Conservation (phyloP, 1,284 basidiomycete species). For the Cryptococcus floricola region DNA sequence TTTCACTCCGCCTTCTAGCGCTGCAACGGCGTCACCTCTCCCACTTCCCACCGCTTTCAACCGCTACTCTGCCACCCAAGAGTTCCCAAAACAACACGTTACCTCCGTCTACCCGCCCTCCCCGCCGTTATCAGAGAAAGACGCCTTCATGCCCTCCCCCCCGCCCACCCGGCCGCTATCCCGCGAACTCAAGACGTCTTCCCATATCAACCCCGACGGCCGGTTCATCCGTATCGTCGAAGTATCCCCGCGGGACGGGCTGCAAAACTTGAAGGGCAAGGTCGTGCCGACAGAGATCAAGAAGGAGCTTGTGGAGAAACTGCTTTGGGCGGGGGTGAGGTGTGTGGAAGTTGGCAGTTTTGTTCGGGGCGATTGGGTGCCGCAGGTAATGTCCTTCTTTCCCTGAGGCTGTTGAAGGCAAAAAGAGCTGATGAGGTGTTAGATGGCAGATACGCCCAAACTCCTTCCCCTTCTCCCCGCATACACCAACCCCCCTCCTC, state of each 20-base stretch:
- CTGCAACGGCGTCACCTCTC: too few species aligned
- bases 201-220: constrained; percentile 1
- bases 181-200: constrained; percentile 6
- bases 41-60: too few species aligned
- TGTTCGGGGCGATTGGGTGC: constrained; percentile 89
- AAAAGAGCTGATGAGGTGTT: not conserved
- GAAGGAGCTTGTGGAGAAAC: constrained; percentile 72
- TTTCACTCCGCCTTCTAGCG: too few species aligned
- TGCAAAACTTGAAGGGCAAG: constrained; percentile 79
- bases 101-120: too few species aligned
- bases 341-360: constrained; percentile 87
- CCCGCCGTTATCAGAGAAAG: too few species aligned
- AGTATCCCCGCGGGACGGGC: constrained; percentile 85
- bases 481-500: constrained; percentile 3
- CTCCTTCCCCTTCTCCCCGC: constrained; percentile 29
- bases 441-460: constrained; percentile 83
- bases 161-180: constrained; percentile 1
- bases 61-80: too few species aligned
- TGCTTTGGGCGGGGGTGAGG: constrained; percentile 65
- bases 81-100: too few species aligned
- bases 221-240: constrained; percentile 65
- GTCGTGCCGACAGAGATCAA: constrained; percentile 71
- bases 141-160: too few species aligned
- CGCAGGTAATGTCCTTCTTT: constrained; percentile 60
- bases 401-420: not conserved